These are phyloP conservation scores for Blumeria graminis DNA, from an alignment of 2,329 filamentous ascomycete species.

Conservation along the genomic window DNA sequence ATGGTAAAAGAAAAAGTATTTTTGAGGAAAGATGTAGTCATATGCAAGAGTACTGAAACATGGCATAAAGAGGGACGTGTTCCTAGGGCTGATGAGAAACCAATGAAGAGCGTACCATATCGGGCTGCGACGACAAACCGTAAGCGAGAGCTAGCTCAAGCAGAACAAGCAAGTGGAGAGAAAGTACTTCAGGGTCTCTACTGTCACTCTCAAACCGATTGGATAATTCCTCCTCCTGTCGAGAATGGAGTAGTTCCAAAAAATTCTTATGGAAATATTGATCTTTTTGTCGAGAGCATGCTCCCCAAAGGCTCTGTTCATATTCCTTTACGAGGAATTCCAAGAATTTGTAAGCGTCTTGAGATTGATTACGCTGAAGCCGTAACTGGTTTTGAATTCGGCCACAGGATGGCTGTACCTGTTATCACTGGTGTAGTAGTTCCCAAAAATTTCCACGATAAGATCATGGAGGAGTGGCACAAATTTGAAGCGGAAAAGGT, in stretches of 20 bases:
- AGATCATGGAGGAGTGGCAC: conserved; percentile 54
- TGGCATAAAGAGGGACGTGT: conserved; percentile 93
- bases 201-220: conserved; percentile 66
- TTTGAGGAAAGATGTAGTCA: conserved; percentile 51
- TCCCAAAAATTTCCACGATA: conserved; percentile 51
- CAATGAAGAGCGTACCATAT: conserved; percentile 71
- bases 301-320: conserved; percentile 66
- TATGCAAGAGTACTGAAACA: conserved; percentile 76
- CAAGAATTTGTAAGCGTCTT: conserved; percentile 60
- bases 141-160: conserved; percentile 71
- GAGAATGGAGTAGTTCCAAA: conserved; percentile 69
- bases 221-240: conserved; percentile 81
- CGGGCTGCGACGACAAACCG: conserved; percentile 74
- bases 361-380: conserved; percentile 81
- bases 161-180: conserved; percentile 47
- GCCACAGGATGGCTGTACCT: conserved; percentile 78
- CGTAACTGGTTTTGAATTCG: conserved; percentile 90
- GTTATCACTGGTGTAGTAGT: conserved; percentile 79
- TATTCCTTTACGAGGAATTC: conserved; percentile 52
- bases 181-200: conserved; percentile 77
- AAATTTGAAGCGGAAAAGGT: conserved; percentile 51
- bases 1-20: conserved; percentile 65
- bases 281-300: conserved; percentile 87
- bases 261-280: conserved; percentile 90
- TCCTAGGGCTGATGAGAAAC: conserved; percentile 42